Conservation (phyloP, 2,329 filamentous ascomycete species). For the Paracoccidioides lutzii region DNA sequence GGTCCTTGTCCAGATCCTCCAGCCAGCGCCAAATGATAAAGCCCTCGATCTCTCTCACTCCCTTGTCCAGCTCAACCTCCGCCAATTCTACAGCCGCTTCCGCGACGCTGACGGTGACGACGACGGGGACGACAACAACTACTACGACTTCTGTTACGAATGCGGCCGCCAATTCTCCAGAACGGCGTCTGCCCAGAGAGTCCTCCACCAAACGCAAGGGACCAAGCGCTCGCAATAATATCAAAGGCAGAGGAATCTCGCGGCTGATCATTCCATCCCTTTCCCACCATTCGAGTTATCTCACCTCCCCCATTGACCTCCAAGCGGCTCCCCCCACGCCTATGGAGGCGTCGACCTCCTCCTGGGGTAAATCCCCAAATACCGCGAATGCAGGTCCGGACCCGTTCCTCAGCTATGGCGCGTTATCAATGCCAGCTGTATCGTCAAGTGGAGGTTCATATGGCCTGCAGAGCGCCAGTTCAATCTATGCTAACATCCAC, state of each 20-base stretch:
- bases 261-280: background rate
- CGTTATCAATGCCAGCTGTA: conserved; percentile 19
- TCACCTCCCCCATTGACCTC: background rate
- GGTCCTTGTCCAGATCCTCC: background rate
- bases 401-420: conserved; percentile 9
- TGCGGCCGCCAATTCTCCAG: background rate
- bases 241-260: background rate
- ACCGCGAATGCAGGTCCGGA: background rate
- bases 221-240: background rate
- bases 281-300: background rate
- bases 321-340: background rate
- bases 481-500: conserved; percentile 57
- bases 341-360: background rate
- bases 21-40: background rate
- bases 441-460: conserved; percentile 22
- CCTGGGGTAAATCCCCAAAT: background rate
- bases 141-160: background rate
- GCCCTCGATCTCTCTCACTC: background rate
- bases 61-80: background rate
- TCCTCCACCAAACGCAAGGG: background rate
- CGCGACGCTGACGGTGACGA: background rate
- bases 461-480: conserved; percentile 39
- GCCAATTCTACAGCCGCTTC: background rate
- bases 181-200: background rate
- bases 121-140: background rate